Evolutionary conservation across 176 grass and related monocot species (phyloP).

Genomic region (Zoysia japonica): DNA sequence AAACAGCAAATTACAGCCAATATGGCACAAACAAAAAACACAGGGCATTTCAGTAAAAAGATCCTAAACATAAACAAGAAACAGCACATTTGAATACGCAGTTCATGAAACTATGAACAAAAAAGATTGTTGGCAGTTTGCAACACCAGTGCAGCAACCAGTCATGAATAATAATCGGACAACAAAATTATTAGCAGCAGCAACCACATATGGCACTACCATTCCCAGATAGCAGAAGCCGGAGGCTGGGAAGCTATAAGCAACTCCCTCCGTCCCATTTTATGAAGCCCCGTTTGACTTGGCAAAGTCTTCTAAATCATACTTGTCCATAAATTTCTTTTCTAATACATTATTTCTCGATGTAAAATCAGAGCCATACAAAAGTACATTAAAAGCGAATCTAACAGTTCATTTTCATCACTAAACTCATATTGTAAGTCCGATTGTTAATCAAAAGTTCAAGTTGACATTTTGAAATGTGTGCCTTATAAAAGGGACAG

Average conservation of each 20-base stretch:
- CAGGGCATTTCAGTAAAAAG: not conserved
- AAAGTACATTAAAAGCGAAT: too few relatives aligned
- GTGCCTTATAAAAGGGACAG: too few relatives aligned
- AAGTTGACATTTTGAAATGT: too few relatives aligned
- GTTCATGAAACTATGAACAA: not conserved
- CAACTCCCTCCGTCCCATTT: not conserved
- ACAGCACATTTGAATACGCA: slow-evolving; percentile 10
- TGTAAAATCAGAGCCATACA: too few relatives aligned
- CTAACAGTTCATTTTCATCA: too few relatives aligned
- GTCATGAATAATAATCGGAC: slow-evolving; percentile 25
- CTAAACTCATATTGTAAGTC: too few relatives aligned
- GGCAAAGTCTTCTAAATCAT: too few relatives aligned
- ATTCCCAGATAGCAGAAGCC: not conserved
- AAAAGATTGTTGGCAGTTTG: not conserved
- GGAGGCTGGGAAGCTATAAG: slow-evolving; percentile 1
- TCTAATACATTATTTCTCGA: too few relatives aligned
- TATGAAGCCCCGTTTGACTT: too few relatives aligned
- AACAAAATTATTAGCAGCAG: not conserved
- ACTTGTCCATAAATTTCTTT: too few relatives aligned
- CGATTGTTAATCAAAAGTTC: too few relatives aligned
- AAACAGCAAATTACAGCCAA: slow-evolving; percentile 8
- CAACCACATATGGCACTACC: slow-evolving; percentile 1
- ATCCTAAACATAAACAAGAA: slow-evolving; percentile 11
- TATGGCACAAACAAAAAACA: not conserved
- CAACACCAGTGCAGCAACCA: not conserved